A percentile compares a stretch with the other conserved stretches of the same genome.
Evolutionary conservation across 768 basidiomycete species (phyloP).

Genomic region (Austroboletus festivus): DNA sequence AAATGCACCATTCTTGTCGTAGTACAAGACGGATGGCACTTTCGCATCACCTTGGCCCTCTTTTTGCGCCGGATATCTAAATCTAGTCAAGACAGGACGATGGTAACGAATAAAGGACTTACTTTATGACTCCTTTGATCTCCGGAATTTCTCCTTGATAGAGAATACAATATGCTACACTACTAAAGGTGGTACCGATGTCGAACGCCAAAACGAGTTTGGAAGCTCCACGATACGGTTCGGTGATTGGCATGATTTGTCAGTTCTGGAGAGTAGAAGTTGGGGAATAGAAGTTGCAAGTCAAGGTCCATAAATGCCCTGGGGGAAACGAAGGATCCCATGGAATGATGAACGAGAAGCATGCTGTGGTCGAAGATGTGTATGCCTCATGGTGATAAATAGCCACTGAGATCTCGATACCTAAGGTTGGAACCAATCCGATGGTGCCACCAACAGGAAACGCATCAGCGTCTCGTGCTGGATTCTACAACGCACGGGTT

Average conservation of each 20-base stretch:
- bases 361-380: too few species aligned
- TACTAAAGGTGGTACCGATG: conserved; percentile 46
- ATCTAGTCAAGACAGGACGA: conserved; percentile 2
- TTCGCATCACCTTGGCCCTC: conserved; percentile 40
- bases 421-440: too few species aligned
- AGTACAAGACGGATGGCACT: conserved; percentile 43
- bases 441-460: too few species aligned
- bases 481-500: too few species aligned
- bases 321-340: too few species aligned
- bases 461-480: too few species aligned
- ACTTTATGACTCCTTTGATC: conserved; percentile 9
- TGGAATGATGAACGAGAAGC: too few species aligned
- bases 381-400: too few species aligned
- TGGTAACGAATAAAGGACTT: neutral
- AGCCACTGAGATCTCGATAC: too few species aligned
- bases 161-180: conserved; percentile 36
- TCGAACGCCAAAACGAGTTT: conserved; percentile 45
- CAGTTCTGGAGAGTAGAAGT: neutral
- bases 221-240: conserved; percentile 4
- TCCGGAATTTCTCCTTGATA: conserved; percentile 10
- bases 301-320: too few species aligned
- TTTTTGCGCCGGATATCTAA: conserved; percentile 40
- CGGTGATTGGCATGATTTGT: conserved; percentile 6
- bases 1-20: conserved; percentile 35
- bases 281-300: too few species aligned